Evolutionary conservation across 139 green algal species (phyloP), one percentile per base, ranked within the genome.

Genomic region (Eudorina sp.): DNA sequence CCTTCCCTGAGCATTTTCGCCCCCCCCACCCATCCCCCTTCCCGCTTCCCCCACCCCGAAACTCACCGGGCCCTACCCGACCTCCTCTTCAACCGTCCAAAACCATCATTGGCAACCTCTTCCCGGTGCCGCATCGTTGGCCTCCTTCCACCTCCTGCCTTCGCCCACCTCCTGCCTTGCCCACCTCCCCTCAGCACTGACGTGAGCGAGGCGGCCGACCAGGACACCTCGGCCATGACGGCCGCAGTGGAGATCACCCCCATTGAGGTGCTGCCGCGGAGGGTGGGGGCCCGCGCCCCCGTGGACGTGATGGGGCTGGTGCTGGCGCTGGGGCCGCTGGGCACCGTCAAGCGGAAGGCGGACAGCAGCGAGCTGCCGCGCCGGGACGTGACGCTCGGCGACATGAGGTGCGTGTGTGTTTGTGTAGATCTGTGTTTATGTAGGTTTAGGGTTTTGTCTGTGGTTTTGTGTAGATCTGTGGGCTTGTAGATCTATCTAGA

Each of bases 241-340:
- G 86, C 85, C 5, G 83, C 83, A 53, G 88, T 97, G 38, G 90
- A 97, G 58, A 86, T 96, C 40, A 93, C 96, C 60, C 85, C 92
- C 75, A 95, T 98, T 62, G 92, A 94, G 62, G 84, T 94, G 82
- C 93, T 98, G 84, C 68, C 90, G 0, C 76, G 75, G 4, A 94
- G 94, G 58, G 64, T 96, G 0, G 92, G 92, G 64, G 92, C 93
- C 41, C 96, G 97, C 89, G 89, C 90, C 36, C 87, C 85, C 7
- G 92, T 98, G 34, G 96, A 98, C 66, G 85, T 99, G 53, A 58
- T 97, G 64, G 97, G 95, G 0, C 93, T 98, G 31, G 95, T 98
- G 43, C 92, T 90, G 2, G 36, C 46, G 8, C 84, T 96, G 41
- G 93, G 92, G 0, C 43, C 78, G 8, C 53, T 96, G 51, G 92